phyloP scores from a whole-genome alignment of 305 asterid species.

The Fraxinus floribunda region DNA sequence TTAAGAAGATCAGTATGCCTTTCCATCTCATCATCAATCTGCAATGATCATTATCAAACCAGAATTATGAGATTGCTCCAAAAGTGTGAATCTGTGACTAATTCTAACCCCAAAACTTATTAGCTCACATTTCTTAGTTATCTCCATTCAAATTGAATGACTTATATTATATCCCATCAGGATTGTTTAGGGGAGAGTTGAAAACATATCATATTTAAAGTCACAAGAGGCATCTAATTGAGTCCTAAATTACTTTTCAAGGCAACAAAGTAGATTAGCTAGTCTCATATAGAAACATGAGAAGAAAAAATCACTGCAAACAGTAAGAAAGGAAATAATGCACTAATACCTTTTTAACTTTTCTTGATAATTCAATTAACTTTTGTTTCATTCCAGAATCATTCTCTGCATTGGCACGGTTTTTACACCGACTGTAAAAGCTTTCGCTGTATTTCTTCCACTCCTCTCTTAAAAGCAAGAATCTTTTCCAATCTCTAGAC shows the following conservation, averaged over 20 bases:
- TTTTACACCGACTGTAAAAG: slow-evolving; percentile 57
- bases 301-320: background rate
- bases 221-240: background rate
- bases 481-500: slow-evolving; percentile 73
- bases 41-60: slow-evolving; percentile 45
- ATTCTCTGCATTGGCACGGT: slow-evolving; percentile 57
- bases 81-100: background rate
- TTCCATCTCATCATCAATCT: slow-evolving; percentile 96
- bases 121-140: background rate
- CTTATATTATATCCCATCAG: background rate
- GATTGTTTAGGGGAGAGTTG: background rate
- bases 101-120: slow-evolving; percentile 18
- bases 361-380: slow-evolving; percentile 54
- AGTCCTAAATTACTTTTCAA: background rate
- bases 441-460: slow-evolving; percentile 75
- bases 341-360: slow-evolving; percentile 62
- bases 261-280: background rate
- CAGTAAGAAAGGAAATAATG: background rate
- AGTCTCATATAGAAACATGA: background rate
- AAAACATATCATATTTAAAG: background rate
- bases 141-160: background rate
- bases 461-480: slow-evolving; percentile 78
- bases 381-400: slow-evolving; percentile 66
- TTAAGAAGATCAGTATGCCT: slow-evolving; percentile 63
- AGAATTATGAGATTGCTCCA: background rate